Evolutionary conservation across 2,329 filamentous ascomycete genomes (phyloP).

Genomic region (Fusarium sarcochroum): DNA sequence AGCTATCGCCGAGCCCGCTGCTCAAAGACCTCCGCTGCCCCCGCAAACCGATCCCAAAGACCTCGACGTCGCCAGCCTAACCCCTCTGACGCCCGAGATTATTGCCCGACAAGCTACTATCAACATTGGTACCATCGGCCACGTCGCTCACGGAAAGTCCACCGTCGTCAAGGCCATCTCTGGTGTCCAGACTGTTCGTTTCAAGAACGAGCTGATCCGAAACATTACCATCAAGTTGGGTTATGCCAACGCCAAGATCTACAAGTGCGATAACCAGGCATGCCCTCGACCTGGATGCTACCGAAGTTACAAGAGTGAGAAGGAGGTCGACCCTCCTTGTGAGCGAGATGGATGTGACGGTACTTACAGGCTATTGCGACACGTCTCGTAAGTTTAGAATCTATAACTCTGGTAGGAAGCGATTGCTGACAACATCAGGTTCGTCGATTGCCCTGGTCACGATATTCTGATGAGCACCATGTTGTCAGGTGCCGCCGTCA

Average conservation of each 20-base stretch:
- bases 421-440: slow-evolving; percentile 66
- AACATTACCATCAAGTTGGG: slow-evolving; percentile 99
- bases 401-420: not conserved
- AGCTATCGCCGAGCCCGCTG: slow-evolving; percentile 69
- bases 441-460: slow-evolving; percentile 99
- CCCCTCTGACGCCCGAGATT: slow-evolving; percentile 93
- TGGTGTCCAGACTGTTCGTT: slow-evolving; percentile 97
- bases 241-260: slow-evolving; percentile 99
- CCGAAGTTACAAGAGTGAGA: slow-evolving; percentile 97
- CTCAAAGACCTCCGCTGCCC: slow-evolving; percentile 71
- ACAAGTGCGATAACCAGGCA: slow-evolving; percentile 93
- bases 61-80: slow-evolving; percentile 84
- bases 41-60: slow-evolving; percentile 94
- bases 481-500: slow-evolving; percentile 99
- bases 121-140: slow-evolving; percentile 98
- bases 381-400: slow-evolving; percentile 82
- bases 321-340: slow-evolving; percentile 96
- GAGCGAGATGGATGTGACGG: slow-evolving; percentile 93
- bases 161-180: slow-evolving; percentile 99
- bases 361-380: slow-evolving; percentile 88
- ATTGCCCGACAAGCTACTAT: slow-evolving; percentile 98
- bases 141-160: slow-evolving; percentile 98
- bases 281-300: slow-evolving; percentile 97
- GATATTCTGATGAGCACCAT: slow-evolving; percentile 99
- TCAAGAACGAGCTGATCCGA: slow-evolving; percentile 99